Base-by-base conservation (phyloP, 2,329 filamentous ascomycete species). In the Albifimbria verrucaria region DNA sequence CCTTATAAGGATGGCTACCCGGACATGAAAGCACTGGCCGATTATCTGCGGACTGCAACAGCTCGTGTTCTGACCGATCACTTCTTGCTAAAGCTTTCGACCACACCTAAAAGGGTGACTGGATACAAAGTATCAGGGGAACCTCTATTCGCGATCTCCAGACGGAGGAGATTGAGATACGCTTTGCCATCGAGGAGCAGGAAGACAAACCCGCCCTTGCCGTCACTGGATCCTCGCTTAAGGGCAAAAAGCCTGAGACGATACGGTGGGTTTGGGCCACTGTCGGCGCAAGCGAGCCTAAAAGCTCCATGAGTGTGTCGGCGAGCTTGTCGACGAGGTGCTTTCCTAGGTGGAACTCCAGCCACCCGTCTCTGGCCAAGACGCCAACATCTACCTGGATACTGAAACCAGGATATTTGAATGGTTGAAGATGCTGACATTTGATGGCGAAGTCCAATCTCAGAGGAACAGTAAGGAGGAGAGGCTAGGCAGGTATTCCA, bases 1-100 rank as follows among this genome's bases (percentile, higher is more conserved):
- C 78, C 78, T 0, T 72, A 72, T 49, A 62, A 65, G 11, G 72
- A 77, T 22, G 67, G 69, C 6, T 82, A 80, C 56, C 71, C 75
- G 1, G 71, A 72, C 55, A 64, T 77, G 17, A 55, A 60, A 10
- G 75, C 77, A 28, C 69, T 80, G 6, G 65, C 70, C 12, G 72
- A 74, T 56, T 81, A 81, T 62, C 58, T 82, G 9, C 66, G 70
- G 52, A 72, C 71, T 18, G 74, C 76, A 12, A 68, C 73, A 7
- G 60, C 70, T 22, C 76, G 72, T 44, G 67, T 69, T 42, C 65
- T 80, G 3, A 65, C 72, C 1, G 62, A 71, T 10, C 67, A 69
- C 51, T 65, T 67, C 47, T 60, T 74, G 25, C 56, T 61, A 21
- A 55, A 57, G 26, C 59, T 69, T 17, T 32, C 49, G 25, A 49